Base-by-base conservation (phyloP, 1,284 basidiomycete species). In the Apiotrichum gracile region DNA sequence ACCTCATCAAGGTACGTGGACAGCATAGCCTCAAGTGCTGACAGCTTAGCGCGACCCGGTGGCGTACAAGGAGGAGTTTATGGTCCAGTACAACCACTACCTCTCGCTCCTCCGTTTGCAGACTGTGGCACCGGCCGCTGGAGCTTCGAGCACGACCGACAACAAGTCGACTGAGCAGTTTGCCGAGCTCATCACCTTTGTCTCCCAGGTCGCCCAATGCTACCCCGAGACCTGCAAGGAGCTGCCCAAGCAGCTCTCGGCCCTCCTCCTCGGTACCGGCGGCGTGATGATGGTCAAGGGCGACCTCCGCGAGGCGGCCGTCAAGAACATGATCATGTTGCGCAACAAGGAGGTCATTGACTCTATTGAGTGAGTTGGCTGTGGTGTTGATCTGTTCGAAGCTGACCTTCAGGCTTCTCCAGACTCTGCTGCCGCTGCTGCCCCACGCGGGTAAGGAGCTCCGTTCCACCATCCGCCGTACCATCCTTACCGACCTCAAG, bases 41-140 rank as follows among this genome's bases (percentile, higher is more conserved):
- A 12, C 41, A 2, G 52, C 59, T 79, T 57, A 73, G 76, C 83
- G 96, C 52, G 91, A 97, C 70, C 89, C 94, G 2, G 76, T 80
- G 8, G 87, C 84, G 0, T 98, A 99, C 79, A 87, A 85, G 69
- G 93, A 97, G 63, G 96, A 99, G 67, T 99, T 98, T 68, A 73
- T 92, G n/a, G 91, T 93, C 61, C 96, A 98, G 80, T 97, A 92
- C 87, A 91, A 92, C 62, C 92, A 97, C 73, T 97, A 92, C 76
- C 84, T 88, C 64, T 88, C 85, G 54, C 84, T 90, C 53, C 82
- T 89, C 39, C 84, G 89, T 67, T 88, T 97, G 61, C 70, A 74
- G 49, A 65, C 68, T 4, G 61, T 72, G 0, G 61, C 66, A 3
- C 63, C 65, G 12, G 66, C 65, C 1, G 61, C 66, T 10, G 55